Base-by-base conservation (phyloP, 2,329 filamentous ascomycete genomes). In the Scorias spongiosa region DNA sequence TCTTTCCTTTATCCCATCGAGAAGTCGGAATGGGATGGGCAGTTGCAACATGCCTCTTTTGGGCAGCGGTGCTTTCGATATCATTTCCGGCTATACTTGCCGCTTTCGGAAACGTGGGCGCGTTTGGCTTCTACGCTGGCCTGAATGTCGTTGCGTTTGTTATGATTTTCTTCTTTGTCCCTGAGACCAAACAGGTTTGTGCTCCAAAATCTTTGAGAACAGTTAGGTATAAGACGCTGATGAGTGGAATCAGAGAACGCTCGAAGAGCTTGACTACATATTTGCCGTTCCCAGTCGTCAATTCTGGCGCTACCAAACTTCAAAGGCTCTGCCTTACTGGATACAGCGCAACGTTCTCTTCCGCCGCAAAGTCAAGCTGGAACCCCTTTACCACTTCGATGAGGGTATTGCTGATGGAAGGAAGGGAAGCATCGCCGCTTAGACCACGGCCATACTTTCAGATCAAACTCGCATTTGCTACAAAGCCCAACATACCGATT, bases 21-120 rank as follows among this genome's bases (percentile, higher is more conserved):
- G 80, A 84, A 55, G 70, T 83, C 20, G 80, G 80, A 45, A 84
- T 84, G 80, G 72, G 71, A 0, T 82, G 73, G 61, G 74, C 78
- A 7, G 79, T 83, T 11, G 74, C 77, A 2, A 81, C 75, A 1
- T 79, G 75, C 46, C 64, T 80, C 48, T 72, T 72, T 61, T 74
- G 70, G 62, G 70, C 65, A 7, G 68, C 72, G 0, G 71, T 82
- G 0, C 62, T 79, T 39, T 71, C 73, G n/a, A 73, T 83, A 42
- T 80, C 76, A 0, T 78, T 79, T 53, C 78, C 77, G 2, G 64
- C 72, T 39, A 71, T 80, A 62, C 60, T 80, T 2, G 53, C 57
- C 5, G 63, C 66, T 0, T 72, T 72, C 47, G 66, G 61, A 0
- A 57, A 63, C 0, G 65, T 68, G 30, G 71, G 70, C 2, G 70